Conservation (phyloP, 2,329 filamentous ascomycete species). For the Pezicula carpinea region DNA sequence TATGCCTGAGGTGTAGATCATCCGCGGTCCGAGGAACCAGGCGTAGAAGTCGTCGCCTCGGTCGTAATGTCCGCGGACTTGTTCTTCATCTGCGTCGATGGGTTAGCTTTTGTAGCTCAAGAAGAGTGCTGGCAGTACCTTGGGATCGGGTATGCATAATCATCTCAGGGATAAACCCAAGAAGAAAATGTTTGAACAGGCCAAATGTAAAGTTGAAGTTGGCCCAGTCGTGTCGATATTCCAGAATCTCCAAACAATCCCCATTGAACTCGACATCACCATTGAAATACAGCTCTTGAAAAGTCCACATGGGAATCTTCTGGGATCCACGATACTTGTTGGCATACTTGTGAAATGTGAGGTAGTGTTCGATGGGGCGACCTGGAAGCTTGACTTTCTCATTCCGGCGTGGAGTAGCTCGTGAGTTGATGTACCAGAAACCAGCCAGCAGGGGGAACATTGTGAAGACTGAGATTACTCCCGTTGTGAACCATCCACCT, state of each 20-base stretch:
- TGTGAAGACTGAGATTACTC: slow-evolving; percentile 15
- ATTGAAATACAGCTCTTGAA: slow-evolving; percentile 28
- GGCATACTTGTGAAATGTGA: slow-evolving; percentile 24
- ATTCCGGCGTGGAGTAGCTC: slow-evolving; percentile 21
- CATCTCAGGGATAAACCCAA: slow-evolving; percentile 24
- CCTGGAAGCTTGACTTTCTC: slow-evolving; percentile 24
- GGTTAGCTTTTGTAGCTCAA: slow-evolving; percentile 2
- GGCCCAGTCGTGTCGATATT: slow-evolving; percentile 31
- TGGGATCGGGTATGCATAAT: slow-evolving; percentile 26
- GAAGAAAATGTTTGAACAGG: slow-evolving; percentile 28
- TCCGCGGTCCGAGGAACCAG: slow-evolving; percentile 31
- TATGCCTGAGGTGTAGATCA: slow-evolving; percentile 31
- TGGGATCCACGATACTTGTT: slow-evolving; percentile 24
- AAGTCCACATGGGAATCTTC: slow-evolving; percentile 26
- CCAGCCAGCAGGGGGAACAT: slow-evolving; percentile 16
- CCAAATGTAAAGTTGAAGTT: slow-evolving; percentile 27
- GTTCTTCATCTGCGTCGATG: slow-evolving; percentile 27
- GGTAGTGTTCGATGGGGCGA: slow-evolving; percentile 21
- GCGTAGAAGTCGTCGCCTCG: slow-evolving; percentile 29
- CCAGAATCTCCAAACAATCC: slow-evolving; percentile 28
- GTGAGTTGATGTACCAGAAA: slow-evolving; percentile 22
- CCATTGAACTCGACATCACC: slow-evolving; percentile 31
- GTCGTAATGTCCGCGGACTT: slow-evolving; percentile 29
- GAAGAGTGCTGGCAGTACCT: not conserved
- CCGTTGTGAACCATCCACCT: slow-evolving; percentile 13